Conservation (phyloP, 2,329 filamentous ascomycete species). For the Trichoderma koningii region DNA sequence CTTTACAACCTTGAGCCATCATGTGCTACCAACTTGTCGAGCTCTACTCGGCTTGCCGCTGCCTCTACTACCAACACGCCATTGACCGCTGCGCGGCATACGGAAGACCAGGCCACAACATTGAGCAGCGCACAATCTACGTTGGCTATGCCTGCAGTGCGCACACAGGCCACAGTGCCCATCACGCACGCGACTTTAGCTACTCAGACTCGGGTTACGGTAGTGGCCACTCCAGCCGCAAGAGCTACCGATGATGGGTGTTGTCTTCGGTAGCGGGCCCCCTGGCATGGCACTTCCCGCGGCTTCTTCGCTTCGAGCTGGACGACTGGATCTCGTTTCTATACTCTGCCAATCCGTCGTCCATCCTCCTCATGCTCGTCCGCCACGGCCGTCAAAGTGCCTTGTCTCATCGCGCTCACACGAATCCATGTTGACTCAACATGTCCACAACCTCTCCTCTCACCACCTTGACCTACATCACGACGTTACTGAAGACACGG, state of each 20-base stretch:
- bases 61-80: slow-evolving; percentile 84
- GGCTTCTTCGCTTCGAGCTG: slow-evolving; percentile 48
- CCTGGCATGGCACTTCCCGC: slow-evolving; percentile 45
- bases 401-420: slow-evolving; percentile 37
- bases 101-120: slow-evolving; percentile 69
- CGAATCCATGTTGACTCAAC: neutral
- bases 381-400: slow-evolving; percentile 47
- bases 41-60: slow-evolving; percentile 82
- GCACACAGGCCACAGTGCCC: slow-evolving; percentile 41
- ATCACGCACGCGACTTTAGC: slow-evolving; percentile 44
- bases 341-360: slow-evolving; percentile 51
- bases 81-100: slow-evolving; percentile 80
- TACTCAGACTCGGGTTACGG: slow-evolving; percentile 60
- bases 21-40: slow-evolving; percentile 92
- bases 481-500: slow-evolving; percentile 40
- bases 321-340: slow-evolving; percentile 52
- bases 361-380: slow-evolving; percentile 52
- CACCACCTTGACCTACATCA: slow-evolving; percentile 28
- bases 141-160: slow-evolving; percentile 75
- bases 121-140: slow-evolving; percentile 74
- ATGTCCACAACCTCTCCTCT: slow-evolving; percentile 3
- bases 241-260: slow-evolving; percentile 55
- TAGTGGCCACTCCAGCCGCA: slow-evolving; percentile 51
- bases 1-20: slow-evolving; percentile 34
- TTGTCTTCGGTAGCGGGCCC: slow-evolving; percentile 55